These are phyloP conservation scores for Nemania diffusa DNA, from an alignment of 2,329 filamentous ascomycete genomes.

Conservation along the genomic window DNA sequence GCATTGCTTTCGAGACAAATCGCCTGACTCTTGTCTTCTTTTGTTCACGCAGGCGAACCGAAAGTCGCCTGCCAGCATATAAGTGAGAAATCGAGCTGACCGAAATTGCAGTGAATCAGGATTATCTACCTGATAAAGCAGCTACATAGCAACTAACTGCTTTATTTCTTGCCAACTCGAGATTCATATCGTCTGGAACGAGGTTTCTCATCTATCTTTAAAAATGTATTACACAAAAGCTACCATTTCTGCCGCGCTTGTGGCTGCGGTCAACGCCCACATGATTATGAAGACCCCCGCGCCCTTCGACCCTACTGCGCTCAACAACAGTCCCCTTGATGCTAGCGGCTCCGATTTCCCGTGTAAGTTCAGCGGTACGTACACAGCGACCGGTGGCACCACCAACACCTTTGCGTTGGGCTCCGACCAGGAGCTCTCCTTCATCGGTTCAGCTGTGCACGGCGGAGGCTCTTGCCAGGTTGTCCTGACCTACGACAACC, in stretches of 20 bases:
- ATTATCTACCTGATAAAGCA: constrained; percentile 34
- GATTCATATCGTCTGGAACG: constrained; percentile 56
- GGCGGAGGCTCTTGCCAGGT: constrained; percentile 95
- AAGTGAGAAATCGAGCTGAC: constrained; percentile 27
- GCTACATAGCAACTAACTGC: constrained; percentile 40
- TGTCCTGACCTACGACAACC: constrained; percentile 80
- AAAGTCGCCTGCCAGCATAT: constrained; percentile 3
- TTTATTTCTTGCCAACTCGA: constrained; percentile 44
- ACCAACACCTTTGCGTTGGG: constrained; percentile 74
- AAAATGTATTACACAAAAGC: constrained; percentile 63
- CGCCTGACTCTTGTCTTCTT: not conserved
- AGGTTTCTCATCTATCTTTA: constrained; percentile 53
- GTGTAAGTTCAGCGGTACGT: constrained; percentile 73
- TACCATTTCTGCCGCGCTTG: constrained; percentile 65
- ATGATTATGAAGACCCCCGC: constrained; percentile 76
- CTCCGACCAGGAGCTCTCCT: constrained; percentile 67
- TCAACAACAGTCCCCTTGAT: constrained; percentile 72
- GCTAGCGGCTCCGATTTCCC: constrained; percentile 76
- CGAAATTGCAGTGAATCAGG: constrained; percentile 8
- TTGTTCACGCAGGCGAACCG: constrained; percentile 16
- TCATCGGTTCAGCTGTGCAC: constrained; percentile 80
- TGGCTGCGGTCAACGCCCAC: constrained; percentile 74
- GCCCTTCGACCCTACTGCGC: constrained; percentile 62
- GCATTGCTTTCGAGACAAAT: constrained; percentile 7
- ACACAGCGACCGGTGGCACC: constrained; percentile 57